Base-by-base conservation (phyloP, 2,329 filamentous ascomycete genomes). In the Paecilomyces dactylethromorphus region DNA sequence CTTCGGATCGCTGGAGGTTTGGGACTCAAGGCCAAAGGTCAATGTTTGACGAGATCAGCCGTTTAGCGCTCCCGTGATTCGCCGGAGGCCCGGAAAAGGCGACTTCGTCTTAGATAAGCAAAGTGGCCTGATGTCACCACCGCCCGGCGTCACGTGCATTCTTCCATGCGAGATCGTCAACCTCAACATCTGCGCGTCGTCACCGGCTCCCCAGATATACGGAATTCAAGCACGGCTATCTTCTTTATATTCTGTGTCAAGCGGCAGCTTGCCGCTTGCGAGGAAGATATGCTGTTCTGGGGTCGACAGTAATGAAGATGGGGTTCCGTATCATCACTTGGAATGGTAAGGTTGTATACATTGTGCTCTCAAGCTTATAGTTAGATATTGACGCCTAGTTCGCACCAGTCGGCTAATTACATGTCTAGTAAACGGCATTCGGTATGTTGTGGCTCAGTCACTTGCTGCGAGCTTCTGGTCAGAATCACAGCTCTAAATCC, bases 261-360 rank as follows among this genome's bases (percentile, higher is more conserved):
- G 39, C 45, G 33, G 63, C 57, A 54, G 49, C 60, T 54, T 57
- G 26, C 54, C 29, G 18, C n/a, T 7, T 51, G n/a, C n/a, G 18
- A 57, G 33, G 35, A 29, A 56, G 54, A 26, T 56, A 66, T 68
- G 65, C 63, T 58, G 55, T 39, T 56, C 33, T 54, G 49, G 55
- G 56, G 57, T 53, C 52, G 26, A 29, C 22, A 58, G 49, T 32
- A 54, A 59, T 60, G 64, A 81, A 68, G 21, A 92, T 92, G 89
- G 83, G 81, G 15, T 79, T 95, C 63, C 87, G 91, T 61, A 91
- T 96, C 66, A 94, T 90, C 2, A 90, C 89, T 13, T 93, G 90
- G 90, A 93, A 93, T 76, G 90, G 89, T 90, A 74, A 70, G 82
- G 82, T 65, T 39, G 35, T 24, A 26, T 57, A 21, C 45, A 10